These are phyloP conservation scores for Phytophthora pini DNA, from an alignment of 352 stramenopile species.

Conservation along the genomic window DNA sequence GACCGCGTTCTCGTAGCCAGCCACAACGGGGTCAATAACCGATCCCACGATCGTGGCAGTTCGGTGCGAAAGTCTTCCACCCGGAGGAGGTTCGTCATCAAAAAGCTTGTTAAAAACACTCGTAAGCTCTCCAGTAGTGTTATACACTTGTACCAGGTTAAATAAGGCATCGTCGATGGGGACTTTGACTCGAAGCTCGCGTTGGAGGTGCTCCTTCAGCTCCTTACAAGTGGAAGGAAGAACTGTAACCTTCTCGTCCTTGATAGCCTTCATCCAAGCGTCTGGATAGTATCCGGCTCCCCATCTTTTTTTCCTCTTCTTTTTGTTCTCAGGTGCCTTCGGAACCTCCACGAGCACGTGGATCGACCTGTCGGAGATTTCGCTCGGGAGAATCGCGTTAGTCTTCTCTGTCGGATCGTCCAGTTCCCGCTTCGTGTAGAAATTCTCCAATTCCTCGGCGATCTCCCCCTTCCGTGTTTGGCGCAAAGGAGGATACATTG, in stretches of 20 bases:
- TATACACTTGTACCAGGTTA: constrained; percentile 1
- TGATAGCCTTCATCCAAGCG: constrained; percentile 18
- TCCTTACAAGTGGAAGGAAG: constrained; percentile 20
- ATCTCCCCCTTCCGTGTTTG: no score
- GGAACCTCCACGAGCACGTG: constrained; percentile 14
- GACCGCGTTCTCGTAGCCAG: constrained; percentile 6
- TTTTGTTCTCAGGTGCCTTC: constrained; percentile 6
- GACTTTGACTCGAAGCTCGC: constrained; percentile 14
- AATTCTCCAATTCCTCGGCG: no score
- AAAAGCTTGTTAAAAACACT: constrained; percentile 17
- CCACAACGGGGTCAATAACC: constrained; percentile 11
- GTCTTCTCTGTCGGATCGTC: no score
- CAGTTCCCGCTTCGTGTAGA: no score
- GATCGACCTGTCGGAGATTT: constrained; percentile 1
- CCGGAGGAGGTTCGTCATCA: constrained; percentile 11
- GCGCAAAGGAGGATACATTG: no score
- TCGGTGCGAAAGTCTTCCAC: constrained; percentile 6
- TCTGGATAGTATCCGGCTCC: constrained; percentile 3
- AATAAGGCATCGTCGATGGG: constrained; percentile 11
- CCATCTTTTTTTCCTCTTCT: constrained; percentile 19
- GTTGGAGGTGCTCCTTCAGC: constrained; percentile 22
- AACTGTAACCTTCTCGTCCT: constrained; percentile 17
- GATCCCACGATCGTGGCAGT: constrained; percentile 1
- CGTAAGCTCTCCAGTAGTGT: constrained; percentile 16
- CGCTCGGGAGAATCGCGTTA: no score